Evolutionary conservation across 805 yeast species (phyloP).

Genomic region (Wickerhamomyces strasburgensis): DNA sequence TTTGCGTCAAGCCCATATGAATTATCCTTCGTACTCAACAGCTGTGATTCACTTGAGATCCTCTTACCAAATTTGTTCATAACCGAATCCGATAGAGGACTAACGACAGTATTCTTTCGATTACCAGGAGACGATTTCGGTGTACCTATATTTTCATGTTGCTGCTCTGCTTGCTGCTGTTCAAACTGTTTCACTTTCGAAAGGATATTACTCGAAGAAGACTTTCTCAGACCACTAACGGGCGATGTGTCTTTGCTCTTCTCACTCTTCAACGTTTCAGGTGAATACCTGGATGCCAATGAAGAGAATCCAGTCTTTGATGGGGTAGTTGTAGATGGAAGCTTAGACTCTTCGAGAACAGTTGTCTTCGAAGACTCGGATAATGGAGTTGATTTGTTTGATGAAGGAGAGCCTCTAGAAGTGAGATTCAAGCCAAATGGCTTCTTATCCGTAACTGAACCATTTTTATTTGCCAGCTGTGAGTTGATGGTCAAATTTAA

Average conservation of each 20-base stretch:
- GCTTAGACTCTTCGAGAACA: constrained; percentile 2
- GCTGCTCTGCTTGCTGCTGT: too few species aligned
- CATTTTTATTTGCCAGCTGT: constrained; percentile 13
- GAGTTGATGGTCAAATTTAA: constrained; percentile 19
- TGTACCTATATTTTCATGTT: constrained; percentile 7
- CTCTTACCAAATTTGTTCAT: constrained; percentile 20
- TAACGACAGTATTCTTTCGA: constrained; percentile 15
- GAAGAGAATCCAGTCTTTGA: constrained; percentile 12
- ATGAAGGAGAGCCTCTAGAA: constrained; percentile 1
- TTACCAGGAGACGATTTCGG: constrained; percentile 10
- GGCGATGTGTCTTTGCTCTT: constrained; percentile 1
- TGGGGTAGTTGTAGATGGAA: constrained; percentile 7
- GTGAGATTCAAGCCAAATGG: constrained; percentile 3
- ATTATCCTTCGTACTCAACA: too few species aligned
- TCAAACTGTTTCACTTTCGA: constrained; percentile 29
- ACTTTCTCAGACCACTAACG: constrained; percentile 19
- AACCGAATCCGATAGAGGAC: constrained; percentile 19
- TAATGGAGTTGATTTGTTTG: constrained; percentile 1
- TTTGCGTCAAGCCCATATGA: too few species aligned
- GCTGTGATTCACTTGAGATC: constrained; percentile 11
- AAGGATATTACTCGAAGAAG: constrained; percentile 26
- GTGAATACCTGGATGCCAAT: constrained; percentile 14
- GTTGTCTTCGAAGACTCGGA: too few species aligned
- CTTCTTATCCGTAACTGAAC: constrained; percentile 1
- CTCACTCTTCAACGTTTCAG: constrained; percentile 7